A percentile compares a stretch with the other conserved stretches of the same genome.
Conservation (phyloP, 768 basidiomycete genomes). For the Krasilnikovozyma curviuscula region DNA sequence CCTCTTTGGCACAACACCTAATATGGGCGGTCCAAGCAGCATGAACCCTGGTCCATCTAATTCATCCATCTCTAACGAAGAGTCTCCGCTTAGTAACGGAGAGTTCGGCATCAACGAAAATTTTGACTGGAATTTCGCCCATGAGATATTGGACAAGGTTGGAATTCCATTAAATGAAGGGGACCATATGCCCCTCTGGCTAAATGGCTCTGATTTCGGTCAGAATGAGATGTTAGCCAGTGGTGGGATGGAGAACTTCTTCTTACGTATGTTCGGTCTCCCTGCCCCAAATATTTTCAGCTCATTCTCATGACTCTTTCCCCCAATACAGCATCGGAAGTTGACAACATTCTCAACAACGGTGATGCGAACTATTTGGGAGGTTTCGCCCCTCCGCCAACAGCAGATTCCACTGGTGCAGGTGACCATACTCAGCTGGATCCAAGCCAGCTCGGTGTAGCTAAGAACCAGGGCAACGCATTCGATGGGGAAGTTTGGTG, state of each 20-base stretch:
- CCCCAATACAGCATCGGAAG: too few species aligned
- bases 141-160: conserved; percentile 1
- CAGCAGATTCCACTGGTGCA: too few species aligned
- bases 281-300: not conserved
- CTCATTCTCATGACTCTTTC: too few species aligned
- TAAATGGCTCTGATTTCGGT: conserved; percentile 6
- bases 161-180: conserved; percentile 3
- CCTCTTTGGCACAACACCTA: too few species aligned
- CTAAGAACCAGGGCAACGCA: too few species aligned
- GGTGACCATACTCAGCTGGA: too few species aligned
- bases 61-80: not conserved
- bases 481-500: too few species aligned
- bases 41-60: too few species aligned
- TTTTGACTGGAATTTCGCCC: not conserved
- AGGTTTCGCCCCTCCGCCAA: too few species aligned
- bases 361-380: too few species aligned
- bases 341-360: too few species aligned
- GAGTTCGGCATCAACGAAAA: not conserved
- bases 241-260: not conserved
- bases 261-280: not conserved
- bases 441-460: too few species aligned
- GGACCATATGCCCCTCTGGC: conserved; percentile 7
- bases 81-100: not conserved
- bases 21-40: not conserved
- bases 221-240: conserved; percentile 3